These are phyloP conservation scores for Neofusicoccum kwambonambiense DNA, from an alignment of 2,329 filamentous ascomycete genomes.

Conservation along the genomic window DNA sequence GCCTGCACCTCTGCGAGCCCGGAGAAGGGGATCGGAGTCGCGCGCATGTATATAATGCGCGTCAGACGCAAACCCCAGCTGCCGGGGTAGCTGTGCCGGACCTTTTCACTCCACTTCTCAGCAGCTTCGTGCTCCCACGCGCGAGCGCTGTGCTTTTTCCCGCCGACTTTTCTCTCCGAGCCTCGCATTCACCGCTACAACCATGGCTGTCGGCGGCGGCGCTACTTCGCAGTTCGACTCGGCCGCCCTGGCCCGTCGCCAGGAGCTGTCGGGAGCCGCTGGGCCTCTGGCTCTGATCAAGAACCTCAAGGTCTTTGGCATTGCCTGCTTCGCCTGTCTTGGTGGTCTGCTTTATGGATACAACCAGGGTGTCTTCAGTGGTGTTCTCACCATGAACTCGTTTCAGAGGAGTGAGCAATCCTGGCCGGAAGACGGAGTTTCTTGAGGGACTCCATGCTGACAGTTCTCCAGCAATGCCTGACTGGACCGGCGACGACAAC, in stretches of 20 bases:
- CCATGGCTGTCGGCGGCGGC: slow-evolving; percentile 41
- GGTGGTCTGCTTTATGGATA: slow-evolving; percentile 64
- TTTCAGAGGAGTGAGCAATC: slow-evolving; percentile 40
- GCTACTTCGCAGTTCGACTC: slow-evolving; percentile 37
- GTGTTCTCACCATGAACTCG: slow-evolving; percentile 56
- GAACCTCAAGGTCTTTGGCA: slow-evolving; percentile 55
- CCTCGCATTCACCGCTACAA: neutral
- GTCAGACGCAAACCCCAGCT: neutral
- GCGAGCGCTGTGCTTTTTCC: neutral
- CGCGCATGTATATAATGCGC: slow-evolving; percentile 5
- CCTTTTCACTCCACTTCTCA: neutral
- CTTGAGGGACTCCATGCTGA: neutral
- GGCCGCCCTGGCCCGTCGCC: slow-evolving; percentile 41
- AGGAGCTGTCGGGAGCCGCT: slow-evolving; percentile 39
- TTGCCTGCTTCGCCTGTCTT: slow-evolving; percentile 54
- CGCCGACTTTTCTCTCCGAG: neutral
- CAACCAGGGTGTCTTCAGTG: slow-evolving; percentile 76
- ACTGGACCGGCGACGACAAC: slow-evolving; percentile 18
- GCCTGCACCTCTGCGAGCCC: neutral
- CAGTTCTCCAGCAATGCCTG: slow-evolving; percentile 1
- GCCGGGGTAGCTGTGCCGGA: slow-evolving; percentile 3
- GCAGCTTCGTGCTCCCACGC: neutral
- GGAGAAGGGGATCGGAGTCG: neutral
- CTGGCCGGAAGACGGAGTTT: too few relatives aligned
- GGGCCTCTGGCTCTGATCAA: slow-evolving; percentile 52